Conservation (phyloP, 805 yeast species). For the Metschnikowia arizonensis region DNA sequence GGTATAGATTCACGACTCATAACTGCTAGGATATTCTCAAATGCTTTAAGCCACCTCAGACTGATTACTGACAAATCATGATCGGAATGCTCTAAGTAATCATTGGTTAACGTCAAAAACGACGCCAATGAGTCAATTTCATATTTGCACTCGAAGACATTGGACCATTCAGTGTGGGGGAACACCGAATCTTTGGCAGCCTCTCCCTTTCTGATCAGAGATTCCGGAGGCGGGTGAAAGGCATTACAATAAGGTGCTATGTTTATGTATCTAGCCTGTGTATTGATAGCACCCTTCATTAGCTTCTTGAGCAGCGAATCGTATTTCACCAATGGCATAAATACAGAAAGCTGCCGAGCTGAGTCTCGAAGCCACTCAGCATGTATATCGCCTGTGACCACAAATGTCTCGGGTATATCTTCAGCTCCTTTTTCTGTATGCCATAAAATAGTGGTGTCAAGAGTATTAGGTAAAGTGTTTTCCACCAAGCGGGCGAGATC, state of each 20-base stretch:
- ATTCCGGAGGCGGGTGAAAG: constrained; percentile 72
- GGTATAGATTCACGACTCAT: constrained; percentile 58
- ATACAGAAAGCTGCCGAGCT: constrained; percentile 75
- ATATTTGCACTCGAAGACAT: constrained; percentile 85
- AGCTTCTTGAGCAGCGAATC: constrained; percentile 50
- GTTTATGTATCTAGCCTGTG: constrained; percentile 63
- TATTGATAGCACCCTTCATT: constrained; percentile 73
- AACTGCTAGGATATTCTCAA: constrained; percentile 47
- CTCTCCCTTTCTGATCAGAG: constrained; percentile 45
- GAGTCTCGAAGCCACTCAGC: constrained; percentile 93
- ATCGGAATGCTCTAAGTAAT: constrained; percentile 54
- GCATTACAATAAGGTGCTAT: constrained; percentile 85
- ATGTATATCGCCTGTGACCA: constrained; percentile 89
- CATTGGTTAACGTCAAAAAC: constrained; percentile 69
- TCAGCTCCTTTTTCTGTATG: constrained; percentile 30
- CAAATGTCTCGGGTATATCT: constrained; percentile 53
- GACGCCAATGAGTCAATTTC: constrained; percentile 85
- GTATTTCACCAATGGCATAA: constrained; percentile 53
- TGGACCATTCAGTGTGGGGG: constrained; percentile 67
- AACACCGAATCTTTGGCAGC: constrained; percentile 59
- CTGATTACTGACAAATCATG: constrained; percentile 46
- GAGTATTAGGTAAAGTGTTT: constrained; percentile 80
- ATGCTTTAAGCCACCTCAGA: constrained; percentile 56
- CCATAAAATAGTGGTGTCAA: constrained; percentile 84
- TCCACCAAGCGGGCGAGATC: constrained; percentile 76